Evolutionary conservation across 1,284 basidiomycete species (phyloP), one percentile per base, ranked within the genome.

Genomic region (Microbotryum saponariae): DNA sequence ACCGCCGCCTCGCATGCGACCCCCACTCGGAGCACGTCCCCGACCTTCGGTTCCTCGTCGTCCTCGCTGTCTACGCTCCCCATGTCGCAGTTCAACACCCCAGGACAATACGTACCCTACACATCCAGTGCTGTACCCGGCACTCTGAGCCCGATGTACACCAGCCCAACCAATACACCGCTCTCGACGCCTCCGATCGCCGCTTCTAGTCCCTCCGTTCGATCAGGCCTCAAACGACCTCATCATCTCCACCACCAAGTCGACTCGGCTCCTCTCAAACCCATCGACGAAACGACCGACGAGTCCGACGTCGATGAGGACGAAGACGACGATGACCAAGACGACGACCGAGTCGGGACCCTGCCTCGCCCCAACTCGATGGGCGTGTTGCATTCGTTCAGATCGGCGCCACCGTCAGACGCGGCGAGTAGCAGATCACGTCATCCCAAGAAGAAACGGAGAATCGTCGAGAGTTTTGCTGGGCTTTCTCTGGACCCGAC

Each of bases 341-440:
- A 59, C 4, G 56, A 50, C 20, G 44, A 50, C 6, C 21, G 27
- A 5, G 27, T 33, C 14, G 9, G 54, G 4, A 46, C 33, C 20
- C n/a, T 45, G 9, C 63, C 63, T 51, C 53, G 61, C 20, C 8
- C 45, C 2, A 27, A 56, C 4, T 6, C 48, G 14, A 51, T 49
- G 4, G 60, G 61, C 12, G 58, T 60, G 23, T 55, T 56, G 21
- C 61, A 63, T 5, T 61, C 58, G 7, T 56, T 66, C 44, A 54
- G 44, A 12, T 31, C 59, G 6, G 16, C 63, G 20, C 56, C 61
- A 20, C 59, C 63, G 9, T 20, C 45, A 21, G 10, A 27, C 2
- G n/a, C 44, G 16, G 37, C 51, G 6, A 16, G 18, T 6, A 51
- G 18, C 37, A n/a, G 21, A 2, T 42, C 29, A 42, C 23, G 33